Evolutionary conservation across 495 filamentous ascomycete genomes (phyloP).

Genomic region (Penicillium flavigenum): DNA sequence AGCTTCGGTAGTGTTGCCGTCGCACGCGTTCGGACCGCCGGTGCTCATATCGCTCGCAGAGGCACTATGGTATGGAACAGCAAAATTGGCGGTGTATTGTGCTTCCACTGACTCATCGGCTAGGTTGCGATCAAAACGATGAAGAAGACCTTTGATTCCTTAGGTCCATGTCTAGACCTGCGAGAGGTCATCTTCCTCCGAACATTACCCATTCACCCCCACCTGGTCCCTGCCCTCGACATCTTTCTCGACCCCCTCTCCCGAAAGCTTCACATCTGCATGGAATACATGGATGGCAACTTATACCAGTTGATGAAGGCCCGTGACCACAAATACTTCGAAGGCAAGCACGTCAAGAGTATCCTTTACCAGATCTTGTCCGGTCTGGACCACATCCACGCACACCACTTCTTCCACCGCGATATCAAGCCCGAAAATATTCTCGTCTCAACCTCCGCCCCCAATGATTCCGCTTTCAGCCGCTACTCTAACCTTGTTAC

Average conservation of each 20-base stretch:
- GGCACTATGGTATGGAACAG: conserved; percentile 75
- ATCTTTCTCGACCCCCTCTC: conserved; percentile 97
- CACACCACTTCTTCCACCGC: conserved; percentile 96
- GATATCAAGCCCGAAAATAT: conserved; percentile 99
- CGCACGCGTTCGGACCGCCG: conserved; percentile 84
- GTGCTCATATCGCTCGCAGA: conserved; percentile 81
- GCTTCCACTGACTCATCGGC: conserved; percentile 26
- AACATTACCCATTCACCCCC: conserved; percentile 79
- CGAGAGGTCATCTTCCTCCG: conserved; percentile 95
- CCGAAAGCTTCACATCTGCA: conserved; percentile 94
- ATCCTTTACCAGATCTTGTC: conserved; percentile 96
- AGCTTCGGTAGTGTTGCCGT: conserved; percentile 96
- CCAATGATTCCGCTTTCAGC: conserved; percentile 80
- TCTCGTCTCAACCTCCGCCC: conserved; percentile 87
- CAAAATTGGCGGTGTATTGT: neutral
- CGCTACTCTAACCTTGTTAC: conserved; percentile 92
- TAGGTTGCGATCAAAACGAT: conserved; percentile 99
- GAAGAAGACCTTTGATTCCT: conserved; percentile 98
- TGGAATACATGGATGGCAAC: conserved; percentile 99
- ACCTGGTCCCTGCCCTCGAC: conserved; percentile 94
- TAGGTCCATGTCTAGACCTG: conserved; percentile 83
- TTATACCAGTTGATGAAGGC: conserved; percentile 99
- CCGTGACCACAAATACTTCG: conserved; percentile 88
- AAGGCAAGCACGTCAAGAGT: conserved; percentile 91
- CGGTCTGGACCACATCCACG: conserved; percentile 95